phyloP scores from a whole-genome alignment of 139 green algal genomes.

The Tetradesmus obliquus region DNA sequence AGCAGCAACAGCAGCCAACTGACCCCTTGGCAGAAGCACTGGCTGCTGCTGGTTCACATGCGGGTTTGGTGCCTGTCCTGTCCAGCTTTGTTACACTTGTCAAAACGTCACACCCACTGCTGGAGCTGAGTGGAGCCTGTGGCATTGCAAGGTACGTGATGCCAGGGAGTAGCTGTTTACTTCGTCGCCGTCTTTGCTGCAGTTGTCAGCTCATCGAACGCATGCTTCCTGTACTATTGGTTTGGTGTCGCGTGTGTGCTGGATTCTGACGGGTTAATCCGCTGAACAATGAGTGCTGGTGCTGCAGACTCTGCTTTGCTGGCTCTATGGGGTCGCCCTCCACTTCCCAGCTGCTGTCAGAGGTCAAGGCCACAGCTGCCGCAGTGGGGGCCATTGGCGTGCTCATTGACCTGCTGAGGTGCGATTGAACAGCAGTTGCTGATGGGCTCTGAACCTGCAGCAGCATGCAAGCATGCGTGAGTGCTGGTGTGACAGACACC shows the following conservation, averaged over 20 bases:
- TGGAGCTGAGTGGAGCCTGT: slow-evolving; percentile 76
- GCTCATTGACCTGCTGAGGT: slow-evolving; percentile 67
- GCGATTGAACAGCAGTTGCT: background rate
- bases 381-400: slow-evolving; percentile 64
- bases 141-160: slow-evolving; percentile 55
- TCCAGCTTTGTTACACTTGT: slow-evolving; percentile 59
- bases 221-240: background rate
- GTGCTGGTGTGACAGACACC: background rate
- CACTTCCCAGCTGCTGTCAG: slow-evolving; percentile 42
- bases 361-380: slow-evolving; percentile 65
- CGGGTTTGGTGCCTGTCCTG: slow-evolving; percentile 50
- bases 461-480: background rate
- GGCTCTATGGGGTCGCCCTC: slow-evolving; percentile 45
- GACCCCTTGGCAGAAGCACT: background rate
- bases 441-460: background rate
- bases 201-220: background rate
- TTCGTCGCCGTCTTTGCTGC: background rate
- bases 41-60: slow-evolving; percentile 8
- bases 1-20: slow-evolving; percentile 25
- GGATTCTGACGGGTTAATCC: background rate
- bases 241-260: background rate
- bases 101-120: slow-evolving; percentile 56
- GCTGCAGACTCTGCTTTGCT: slow-evolving; percentile 57
- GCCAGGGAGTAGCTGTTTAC: too few species aligned
- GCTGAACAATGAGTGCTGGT: background rate